Evolutionary conservation across 371 early-diverging fungal species (phyloP).

Genomic region (Phascolomyces articulosus): DNA sequence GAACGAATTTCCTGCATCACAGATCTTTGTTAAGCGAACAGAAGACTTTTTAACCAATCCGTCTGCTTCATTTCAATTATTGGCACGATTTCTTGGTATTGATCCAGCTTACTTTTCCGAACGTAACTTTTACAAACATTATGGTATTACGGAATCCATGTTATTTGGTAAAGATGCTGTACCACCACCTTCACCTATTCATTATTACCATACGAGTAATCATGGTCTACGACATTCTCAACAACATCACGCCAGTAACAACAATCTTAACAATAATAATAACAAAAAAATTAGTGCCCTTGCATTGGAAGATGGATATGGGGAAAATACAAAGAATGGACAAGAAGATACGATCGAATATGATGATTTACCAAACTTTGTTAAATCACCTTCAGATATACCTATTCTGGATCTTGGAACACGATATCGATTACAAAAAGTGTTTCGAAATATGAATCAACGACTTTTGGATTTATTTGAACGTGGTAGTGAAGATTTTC

Average conservation of each 20-base stretch:
- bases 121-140: slow-evolving; percentile 23
- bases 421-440: slow-evolving; percentile 52
- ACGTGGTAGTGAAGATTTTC: slow-evolving; percentile 36
- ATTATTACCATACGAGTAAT: not conserved
- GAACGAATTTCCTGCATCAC: slow-evolving; percentile 39
- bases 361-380: slow-evolving; percentile 1
- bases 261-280: slow-evolving; percentile 5
- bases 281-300: slow-evolving; percentile 16
- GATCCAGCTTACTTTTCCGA: slow-evolving; percentile 35
- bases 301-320: slow-evolving; percentile 9
- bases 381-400: not conserved
- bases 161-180: slow-evolving; percentile 16
- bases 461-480: slow-evolving; percentile 52
- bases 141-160: slow-evolving; percentile 21
- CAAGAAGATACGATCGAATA: not conserved
- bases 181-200: not conserved
- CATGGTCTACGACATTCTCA: not conserved
- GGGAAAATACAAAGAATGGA: not conserved
- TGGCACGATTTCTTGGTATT: slow-evolving; percentile 38
- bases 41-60: slow-evolving; percentile 40
- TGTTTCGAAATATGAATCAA: slow-evolving; percentile 51
- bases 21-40: slow-evolving; percentile 37
- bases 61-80: slow-evolving; percentile 24
- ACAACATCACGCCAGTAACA: not conserved
- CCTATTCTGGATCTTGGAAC: slow-evolving; percentile 35